Evolutionary conservation across 192 early-diverging fungal species (phyloP).

Genomic region (Rhizoclosmatium sp.): DNA sequence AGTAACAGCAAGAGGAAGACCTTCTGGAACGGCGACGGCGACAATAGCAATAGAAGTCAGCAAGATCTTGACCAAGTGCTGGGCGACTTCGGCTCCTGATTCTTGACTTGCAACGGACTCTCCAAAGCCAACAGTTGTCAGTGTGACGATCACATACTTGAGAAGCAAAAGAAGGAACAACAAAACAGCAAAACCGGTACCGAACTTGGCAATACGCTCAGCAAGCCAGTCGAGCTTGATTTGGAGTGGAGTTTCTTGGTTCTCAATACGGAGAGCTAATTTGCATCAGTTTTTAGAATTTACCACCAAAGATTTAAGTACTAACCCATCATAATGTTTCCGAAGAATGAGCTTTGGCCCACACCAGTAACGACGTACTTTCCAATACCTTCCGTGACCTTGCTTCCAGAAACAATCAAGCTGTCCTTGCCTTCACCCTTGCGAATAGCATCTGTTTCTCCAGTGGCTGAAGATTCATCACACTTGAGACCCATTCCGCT

Average conservation of each 20-base stretch:
- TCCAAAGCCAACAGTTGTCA: conserved; percentile 22
- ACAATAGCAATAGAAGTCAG: conserved; percentile 93
- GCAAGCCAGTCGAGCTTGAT: conserved; percentile 88
- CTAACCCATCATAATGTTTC: conserved; percentile 83
- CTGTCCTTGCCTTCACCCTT: conserved; percentile 77
- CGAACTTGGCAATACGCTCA: conserved; percentile 93
- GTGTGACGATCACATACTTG: conserved; percentile 74
- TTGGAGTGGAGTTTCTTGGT: conserved; percentile 92
- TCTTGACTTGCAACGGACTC: conserved; percentile 21
- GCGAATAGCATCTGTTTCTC: conserved; percentile 87
- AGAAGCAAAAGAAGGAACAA: conserved; percentile 89
- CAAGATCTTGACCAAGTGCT: conserved; percentile 66
- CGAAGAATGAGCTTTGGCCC: conserved; percentile 87
- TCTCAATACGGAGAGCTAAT: conserved; percentile 73
- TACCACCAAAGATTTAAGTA: neutral
- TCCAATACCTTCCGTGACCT: conserved; percentile 90
- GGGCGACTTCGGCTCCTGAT: conserved; percentile 25
- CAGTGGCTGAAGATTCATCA: conserved; percentile 93
- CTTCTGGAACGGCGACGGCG: conserved; percentile 98
- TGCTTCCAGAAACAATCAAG: conserved; percentile 93
- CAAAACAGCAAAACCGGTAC: conserved; percentile 79
- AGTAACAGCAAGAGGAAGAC: conserved; percentile 96
- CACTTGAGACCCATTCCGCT: conserved; percentile 79
- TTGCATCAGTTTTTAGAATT: neutral
- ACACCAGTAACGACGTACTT: conserved; percentile 83